Base-by-base conservation (phyloP, 2,329 filamentous ascomycete genomes). In the Colletotrichum eremochloae region DNA sequence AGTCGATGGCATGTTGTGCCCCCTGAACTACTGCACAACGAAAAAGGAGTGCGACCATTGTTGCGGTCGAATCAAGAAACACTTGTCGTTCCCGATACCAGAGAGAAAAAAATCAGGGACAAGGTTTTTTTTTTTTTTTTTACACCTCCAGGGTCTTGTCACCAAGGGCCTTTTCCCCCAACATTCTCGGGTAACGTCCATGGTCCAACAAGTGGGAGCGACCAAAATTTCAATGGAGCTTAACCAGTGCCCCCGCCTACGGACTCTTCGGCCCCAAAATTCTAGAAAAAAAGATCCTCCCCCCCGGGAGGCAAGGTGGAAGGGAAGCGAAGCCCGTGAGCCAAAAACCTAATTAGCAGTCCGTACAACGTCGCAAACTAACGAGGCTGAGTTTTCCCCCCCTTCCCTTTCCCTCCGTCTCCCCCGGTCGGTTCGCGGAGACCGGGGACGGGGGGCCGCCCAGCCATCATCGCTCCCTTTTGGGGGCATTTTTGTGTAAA, bases 351-450 rank as follows among this genome's bases (percentile, higher is more conserved):
- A 24, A 24, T 24, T 24, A 52, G 44, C 3, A 20, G 14, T 36
- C 36, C 38, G 36, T 38, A 55, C 67, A 38, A 68, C 58, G 65
- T 68, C 53, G 58, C 65, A 71, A 46, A 50, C 58, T 33, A 69
- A 61, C 66, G 60, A 72, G 69, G 69, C 69, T 69, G 66, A 64
- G 69, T 20, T 12, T 12, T 7, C 8, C 20, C 8, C 20, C 18
- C 7, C 7, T 0, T 6, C 7, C 11, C 11, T 6, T n/a, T 9
- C 7, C 44, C 20, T 3, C 7, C 38, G 38, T 11, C 38, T 18
- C 5, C 46, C 56, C 33, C 31, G 18, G 38, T 63, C 38, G 46
- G 33, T 18, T 56, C 53, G 31, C 11, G 7, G 52, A 18, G 15
- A 18, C 18, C 50, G 52, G 33, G 15, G 24, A 15, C 12, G 14